Conservation (phyloP, 768 basidiomycete species). For the Rhodotorula diobovata region DNA sequence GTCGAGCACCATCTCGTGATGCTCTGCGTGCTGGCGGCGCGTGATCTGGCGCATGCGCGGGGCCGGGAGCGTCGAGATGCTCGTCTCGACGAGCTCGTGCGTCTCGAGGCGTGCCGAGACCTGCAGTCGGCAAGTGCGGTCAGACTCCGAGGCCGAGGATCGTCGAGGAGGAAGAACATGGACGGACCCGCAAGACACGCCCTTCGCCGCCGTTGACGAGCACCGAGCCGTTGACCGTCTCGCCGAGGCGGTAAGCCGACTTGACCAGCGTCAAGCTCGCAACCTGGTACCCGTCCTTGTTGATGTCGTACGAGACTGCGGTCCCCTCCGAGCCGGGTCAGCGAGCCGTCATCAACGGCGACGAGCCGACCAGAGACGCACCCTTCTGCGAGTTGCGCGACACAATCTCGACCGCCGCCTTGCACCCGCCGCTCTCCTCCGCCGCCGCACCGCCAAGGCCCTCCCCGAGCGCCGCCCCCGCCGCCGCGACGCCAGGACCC, state of each 20-base stretch:
- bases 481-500: background rate
- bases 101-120: conserved; percentile 84
- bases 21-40: conserved; percentile 78
- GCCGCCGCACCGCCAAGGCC: conserved; percentile 30
- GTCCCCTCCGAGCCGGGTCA: no score
- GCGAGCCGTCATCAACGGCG: no score
- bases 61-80: conserved; percentile 53
- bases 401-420: conserved; percentile 84
- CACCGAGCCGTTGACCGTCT: conserved; percentile 83
- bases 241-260: conserved; percentile 82
- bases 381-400: conserved; percentile 86
- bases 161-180: background rate
- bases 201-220: conserved; percentile 72
- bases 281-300: conserved; percentile 83
- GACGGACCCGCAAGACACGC: conserved; percentile 72
- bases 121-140: conserved; percentile 50
- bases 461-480: background rate
- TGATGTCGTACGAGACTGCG: conserved; percentile 87
- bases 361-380: conserved; percentile 45
- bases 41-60: conserved; percentile 48
- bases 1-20: conserved; percentile 71
- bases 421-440: conserved; percentile 47
- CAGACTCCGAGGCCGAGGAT: no score
- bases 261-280: conserved; percentile 89
- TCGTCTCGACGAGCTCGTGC: conserved; percentile 69